Evolutionary conservation across 352 stramenopile genomes (phyloP), one percentile per base, ranked within the genome.

Genomic region (Phytopythium litorale): DNA sequence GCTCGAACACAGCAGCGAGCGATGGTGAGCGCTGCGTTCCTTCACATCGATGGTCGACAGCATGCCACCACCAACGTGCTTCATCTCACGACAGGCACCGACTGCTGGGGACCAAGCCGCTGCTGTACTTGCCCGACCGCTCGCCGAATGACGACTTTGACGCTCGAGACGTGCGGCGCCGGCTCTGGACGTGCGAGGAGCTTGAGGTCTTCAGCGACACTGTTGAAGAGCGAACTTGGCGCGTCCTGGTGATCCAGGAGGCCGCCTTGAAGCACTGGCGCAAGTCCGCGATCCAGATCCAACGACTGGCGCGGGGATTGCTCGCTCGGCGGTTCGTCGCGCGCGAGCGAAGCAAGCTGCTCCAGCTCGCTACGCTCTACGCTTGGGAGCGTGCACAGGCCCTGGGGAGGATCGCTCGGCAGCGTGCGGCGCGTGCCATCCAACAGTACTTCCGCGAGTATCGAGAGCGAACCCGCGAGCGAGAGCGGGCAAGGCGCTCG

Each of bases 61-160:
- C 9, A 16, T 18, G 19, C 16, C 49, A 9, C 16, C 49, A 9
- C 28, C 13, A 51, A 37, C 1, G 28, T 12, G n/a, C n/a, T 7
- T 19, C 19, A 12, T 23, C 19, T 9, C 42, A 18, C 45, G 19
- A 35, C 37, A 82, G 79, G 81, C 66, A 62, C 18, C 58, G 54
- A 37, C 78, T 91, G 52, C 57, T 74, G 8, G 56, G 40, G 16
- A 25, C 58, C 19, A 64, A 68, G 2, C 65, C 78, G 15, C 45
- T 78, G 55, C 9, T 89, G 25, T 88, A 89, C 60, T 66, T 91
- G 7, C 74, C 78, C 15, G 67, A 75, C 58, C 67, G 79, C 28
- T 63, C 61, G 51, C 50, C 78, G 12, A 70, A 78, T 28, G 54
- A 48, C 19, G 74, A 87, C 45, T 79, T 79, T 63, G 76, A 85